Percentiles rank a stretch among this genome's conserved stretches.
Evolutionary conservation across 148 eudicot species (phyloP).

Genomic region (Arctostaphylos glauca): DNA sequence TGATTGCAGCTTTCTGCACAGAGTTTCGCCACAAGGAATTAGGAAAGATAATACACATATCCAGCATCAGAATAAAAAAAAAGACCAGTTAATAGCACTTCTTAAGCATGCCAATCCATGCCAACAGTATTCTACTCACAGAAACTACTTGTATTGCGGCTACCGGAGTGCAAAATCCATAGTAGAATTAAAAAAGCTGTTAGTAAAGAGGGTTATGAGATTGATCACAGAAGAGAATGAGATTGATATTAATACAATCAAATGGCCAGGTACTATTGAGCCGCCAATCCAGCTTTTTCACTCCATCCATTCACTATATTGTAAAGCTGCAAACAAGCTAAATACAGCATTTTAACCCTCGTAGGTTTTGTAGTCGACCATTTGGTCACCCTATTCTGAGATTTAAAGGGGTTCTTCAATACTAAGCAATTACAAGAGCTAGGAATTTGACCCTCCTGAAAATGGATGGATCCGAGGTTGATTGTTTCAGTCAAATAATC

Average conservation of each 20-base stretch:
- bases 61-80: background rate
- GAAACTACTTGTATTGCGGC: background rate
- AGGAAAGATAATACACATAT: background rate
- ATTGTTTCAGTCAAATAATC: background rate
- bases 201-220: background rate
- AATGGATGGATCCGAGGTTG: no score
- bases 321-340: background rate
- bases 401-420: no score
- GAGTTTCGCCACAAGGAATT: background rate
- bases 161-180: background rate
- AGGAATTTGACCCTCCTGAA: no score
- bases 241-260: background rate
- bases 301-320: background rate
- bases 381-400: background rate
- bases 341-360: background rate
- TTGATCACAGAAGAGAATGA: background rate
- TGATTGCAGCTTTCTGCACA: slow-evolving; percentile 85
- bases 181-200: background rate
- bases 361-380: no score
- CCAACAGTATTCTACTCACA: background rate
- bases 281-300: background rate
- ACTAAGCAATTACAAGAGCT: no score
- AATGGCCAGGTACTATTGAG: background rate
- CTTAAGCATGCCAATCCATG: background rate
- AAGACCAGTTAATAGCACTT: background rate